Evolutionary conservation across 2,329 filamentous ascomycete species (phyloP), one percentile per base, ranked within the genome.

Genomic region (Fusarium continuum): DNA sequence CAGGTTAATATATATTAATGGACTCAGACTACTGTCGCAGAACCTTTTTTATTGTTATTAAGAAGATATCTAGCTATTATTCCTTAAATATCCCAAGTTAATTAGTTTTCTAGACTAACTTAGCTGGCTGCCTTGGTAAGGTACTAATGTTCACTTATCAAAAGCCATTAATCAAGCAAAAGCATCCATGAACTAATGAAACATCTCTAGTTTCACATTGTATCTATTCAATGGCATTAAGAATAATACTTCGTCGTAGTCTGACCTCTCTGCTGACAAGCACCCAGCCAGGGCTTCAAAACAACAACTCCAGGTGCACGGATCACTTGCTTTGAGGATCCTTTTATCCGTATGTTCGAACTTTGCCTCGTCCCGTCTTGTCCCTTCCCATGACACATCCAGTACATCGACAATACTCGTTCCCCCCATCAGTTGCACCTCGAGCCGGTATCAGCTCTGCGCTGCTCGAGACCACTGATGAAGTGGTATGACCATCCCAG

Each of bases 201-300:
- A 26, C 44, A 23, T 17, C 13, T 23, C 31, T 8, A 16, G 34
- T 29, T 48, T 52, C 62, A 46, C 52, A 28, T 58, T 63, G 60
- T 68, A 68, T 61, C 58, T 71, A 71, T 70, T 71, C 67, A 71
- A 69, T 65, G 46, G 56, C 59, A 69, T 68, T 58, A 63, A 48
- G 41, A 45, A 58, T 66, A 64, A 47, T 47, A 61, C 55, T 61
- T 57, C 52, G 43, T 55, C 49, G 16, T 56, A 64, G 41, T 50
- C 49, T 55, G 55, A 49, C 50, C 39, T 63, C 43, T 50, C 44
- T 44, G 53, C 34, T 29, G 43, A 22, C 36, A 53, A 23, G 51
- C 52, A 46, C 34, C 38, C 48, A 43, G 29, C 26, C 52, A 61
- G 20, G 54, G 17, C 55, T 60, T 47, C 36, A 55, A 65, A 61